These are phyloP conservation scores for Oryza australiensis DNA, from an alignment of 176 grass and related monocot genomes.

Conservation along the genomic window DNA sequence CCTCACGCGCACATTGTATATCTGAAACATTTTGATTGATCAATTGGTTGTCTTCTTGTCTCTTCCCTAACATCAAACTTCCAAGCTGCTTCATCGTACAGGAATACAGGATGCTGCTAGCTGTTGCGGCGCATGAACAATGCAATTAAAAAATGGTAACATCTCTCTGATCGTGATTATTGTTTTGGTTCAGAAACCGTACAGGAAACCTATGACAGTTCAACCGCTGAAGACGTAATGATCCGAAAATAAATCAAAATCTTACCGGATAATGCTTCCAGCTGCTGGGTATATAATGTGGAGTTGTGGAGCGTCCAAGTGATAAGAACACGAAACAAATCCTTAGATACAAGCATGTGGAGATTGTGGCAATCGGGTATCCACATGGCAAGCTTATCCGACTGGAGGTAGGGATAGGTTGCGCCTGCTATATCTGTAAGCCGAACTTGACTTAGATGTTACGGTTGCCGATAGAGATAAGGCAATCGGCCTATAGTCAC, in stretches of 20 bases:
- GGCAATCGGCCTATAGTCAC: too few species aligned
- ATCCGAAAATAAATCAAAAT: not conserved
- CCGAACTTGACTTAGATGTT: too few species aligned
- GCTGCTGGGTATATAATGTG: not conserved
- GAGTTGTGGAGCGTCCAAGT: not conserved
- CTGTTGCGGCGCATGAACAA: not conserved
- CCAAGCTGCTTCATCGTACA: not conserved
- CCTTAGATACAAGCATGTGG: not conserved
- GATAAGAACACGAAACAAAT: not conserved
- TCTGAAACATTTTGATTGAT: not conserved
- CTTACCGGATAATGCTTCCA: not conserved
- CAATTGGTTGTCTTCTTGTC: not conserved
- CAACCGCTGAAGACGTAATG: not conserved
- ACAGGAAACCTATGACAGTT: not conserved
- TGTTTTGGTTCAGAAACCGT: not conserved
- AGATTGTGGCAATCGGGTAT: too few species aligned
- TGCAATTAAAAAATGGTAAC: not conserved
- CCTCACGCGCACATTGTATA: not conserved
- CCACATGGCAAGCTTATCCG: too few species aligned
- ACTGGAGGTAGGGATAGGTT: too few species aligned
- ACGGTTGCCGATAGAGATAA: too few species aligned
- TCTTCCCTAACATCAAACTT: not conserved
- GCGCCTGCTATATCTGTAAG: too few species aligned
- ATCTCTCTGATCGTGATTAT: not conserved
- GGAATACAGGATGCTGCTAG: not conserved